Percentiles rank a stretch among this genome's conserved stretches.
phyloP scores from a whole-genome alignment of 441 rosid genomes.

The Jatropha multifida region DNA sequence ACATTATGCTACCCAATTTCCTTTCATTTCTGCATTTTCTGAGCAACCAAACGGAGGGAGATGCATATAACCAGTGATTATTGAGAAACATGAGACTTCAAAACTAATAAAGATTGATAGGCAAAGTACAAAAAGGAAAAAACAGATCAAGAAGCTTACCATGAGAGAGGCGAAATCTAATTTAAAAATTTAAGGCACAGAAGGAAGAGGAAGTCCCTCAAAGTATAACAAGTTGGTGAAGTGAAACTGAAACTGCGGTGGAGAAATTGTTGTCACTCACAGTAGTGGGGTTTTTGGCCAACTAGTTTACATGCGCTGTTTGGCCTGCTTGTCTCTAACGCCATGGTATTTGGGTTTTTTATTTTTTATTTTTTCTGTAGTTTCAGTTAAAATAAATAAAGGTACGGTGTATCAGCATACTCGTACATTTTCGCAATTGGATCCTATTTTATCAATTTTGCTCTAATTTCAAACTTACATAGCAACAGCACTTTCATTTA shows the following conservation, averaged over 20 bases:
- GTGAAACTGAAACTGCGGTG: background rate
- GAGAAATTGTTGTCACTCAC: background rate
- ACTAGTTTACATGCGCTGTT: background rate
- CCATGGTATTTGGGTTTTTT: background rate
- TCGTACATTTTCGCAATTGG: too few species aligned
- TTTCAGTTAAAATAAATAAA: too few species aligned
- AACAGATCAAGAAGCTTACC: constrained; percentile 7
- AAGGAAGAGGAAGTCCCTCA: background rate
- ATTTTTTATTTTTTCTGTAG: background rate
- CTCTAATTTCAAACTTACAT: too few species aligned
- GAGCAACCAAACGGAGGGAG: background rate
- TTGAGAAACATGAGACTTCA: background rate
- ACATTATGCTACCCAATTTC: background rate
- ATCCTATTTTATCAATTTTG: too few species aligned
- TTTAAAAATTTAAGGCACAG: background rate
- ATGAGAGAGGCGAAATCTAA: background rate
- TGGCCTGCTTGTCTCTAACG: background rate
- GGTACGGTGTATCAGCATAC: too few species aligned
- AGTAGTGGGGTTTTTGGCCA: background rate
- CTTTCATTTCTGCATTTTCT: constrained; percentile 1
- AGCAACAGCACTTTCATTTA: too few species aligned
- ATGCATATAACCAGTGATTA: background rate
- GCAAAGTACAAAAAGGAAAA: background rate
- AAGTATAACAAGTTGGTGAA: background rate
- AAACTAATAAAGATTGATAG: background rate